Conservation (phyloP, 805 yeast genomes). For the Naumovozyma dairenensis region DNA sequence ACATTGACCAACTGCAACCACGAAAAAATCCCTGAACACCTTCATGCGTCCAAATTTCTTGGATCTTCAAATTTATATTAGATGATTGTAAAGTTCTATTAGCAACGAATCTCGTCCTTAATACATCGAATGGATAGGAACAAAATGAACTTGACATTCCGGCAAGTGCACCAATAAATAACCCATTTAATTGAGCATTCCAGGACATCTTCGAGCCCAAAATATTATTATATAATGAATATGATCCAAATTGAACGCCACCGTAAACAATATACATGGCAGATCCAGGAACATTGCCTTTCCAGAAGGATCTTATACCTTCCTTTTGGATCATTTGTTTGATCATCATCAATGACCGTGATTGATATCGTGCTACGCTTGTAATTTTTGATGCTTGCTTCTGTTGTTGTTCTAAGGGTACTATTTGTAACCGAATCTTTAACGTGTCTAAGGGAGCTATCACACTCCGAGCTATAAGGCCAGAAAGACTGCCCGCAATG, state of each 20-base stretch:
- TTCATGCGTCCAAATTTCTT: constrained; percentile 29
- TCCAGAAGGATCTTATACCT: constrained; percentile 79
- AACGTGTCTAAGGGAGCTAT: constrained; percentile 30
- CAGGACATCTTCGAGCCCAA: constrained; percentile 10
- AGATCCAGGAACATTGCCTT: constrained; percentile 91
- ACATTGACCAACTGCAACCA: constrained; percentile 41
- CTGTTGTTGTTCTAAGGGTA: constrained; percentile 4
- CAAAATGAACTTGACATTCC: constrained; percentile 63
- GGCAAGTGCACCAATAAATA: constrained; percentile 63
- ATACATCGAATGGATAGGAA: constrained; percentile 86
- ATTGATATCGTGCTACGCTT: constrained; percentile 6
- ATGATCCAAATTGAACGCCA: constrained; percentile 70
- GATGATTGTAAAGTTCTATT: constrained; percentile 29
- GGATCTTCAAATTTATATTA: constrained; percentile 21
- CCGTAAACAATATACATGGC: constrained; percentile 79
- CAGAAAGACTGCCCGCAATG: constrained; percentile 64
- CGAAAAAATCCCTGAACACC: constrained; percentile 40
- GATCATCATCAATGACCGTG: too few relatives aligned
- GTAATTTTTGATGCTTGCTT: background rate
- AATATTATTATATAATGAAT: constrained; percentile 43
- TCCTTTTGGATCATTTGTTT: constrained; percentile 44
- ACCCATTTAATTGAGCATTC: constrained; percentile 27
- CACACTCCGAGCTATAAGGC: constrained; percentile 42
- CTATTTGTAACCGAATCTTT: constrained; percentile 25
- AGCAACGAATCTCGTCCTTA: constrained; percentile 79